A percentile compares a stretch with the other conserved stretches of the same genome.
Evolutionary conservation across 345 rosid species (phyloP).

Genomic region (Microcos paniculata): DNA sequence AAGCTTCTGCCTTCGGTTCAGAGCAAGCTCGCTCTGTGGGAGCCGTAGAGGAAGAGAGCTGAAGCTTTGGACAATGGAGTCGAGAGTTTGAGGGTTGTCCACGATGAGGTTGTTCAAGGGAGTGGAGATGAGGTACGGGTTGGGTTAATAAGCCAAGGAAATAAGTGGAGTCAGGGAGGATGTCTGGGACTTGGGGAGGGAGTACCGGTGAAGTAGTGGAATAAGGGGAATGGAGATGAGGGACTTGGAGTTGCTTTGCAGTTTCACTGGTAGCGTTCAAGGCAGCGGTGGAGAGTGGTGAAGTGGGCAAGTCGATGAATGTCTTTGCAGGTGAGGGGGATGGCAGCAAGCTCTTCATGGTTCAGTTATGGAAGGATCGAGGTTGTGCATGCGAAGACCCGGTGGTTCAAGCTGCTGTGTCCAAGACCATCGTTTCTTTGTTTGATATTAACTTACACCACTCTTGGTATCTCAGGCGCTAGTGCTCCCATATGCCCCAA

Average conservation of each 20-base stretch:
- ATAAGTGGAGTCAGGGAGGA: not conserved
- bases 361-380: too few relatives aligned
- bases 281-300: too few relatives aligned
- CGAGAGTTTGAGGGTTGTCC: slow-evolving; percentile 1
- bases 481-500: slow-evolving; percentile 76
- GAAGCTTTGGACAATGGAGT: slow-evolving; percentile 10
- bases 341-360: too few relatives aligned
- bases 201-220: not conserved
- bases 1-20: slow-evolving; percentile 31
- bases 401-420: too few relatives aligned
- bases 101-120: not conserved
- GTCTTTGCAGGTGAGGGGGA: too few relatives aligned
- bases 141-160: not conserved
- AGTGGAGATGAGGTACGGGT: not conserved
- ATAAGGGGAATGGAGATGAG: not conserved
- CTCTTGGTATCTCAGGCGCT: slow-evolving; percentile 78
- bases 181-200: not conserved
- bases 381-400: too few relatives aligned
- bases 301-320: too few relatives aligned
- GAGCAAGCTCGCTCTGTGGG: slow-evolving; percentile 7
- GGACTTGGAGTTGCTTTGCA: not conserved
- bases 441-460: slow-evolving; percentile 78
- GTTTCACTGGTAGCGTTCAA: too few relatives aligned
- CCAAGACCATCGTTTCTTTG: too few relatives aligned
- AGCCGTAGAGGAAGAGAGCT: not conserved